Evolutionary conservation across 805 yeast species (phyloP).

Genomic region (Lipomyces spencermartinsiae): DNA sequence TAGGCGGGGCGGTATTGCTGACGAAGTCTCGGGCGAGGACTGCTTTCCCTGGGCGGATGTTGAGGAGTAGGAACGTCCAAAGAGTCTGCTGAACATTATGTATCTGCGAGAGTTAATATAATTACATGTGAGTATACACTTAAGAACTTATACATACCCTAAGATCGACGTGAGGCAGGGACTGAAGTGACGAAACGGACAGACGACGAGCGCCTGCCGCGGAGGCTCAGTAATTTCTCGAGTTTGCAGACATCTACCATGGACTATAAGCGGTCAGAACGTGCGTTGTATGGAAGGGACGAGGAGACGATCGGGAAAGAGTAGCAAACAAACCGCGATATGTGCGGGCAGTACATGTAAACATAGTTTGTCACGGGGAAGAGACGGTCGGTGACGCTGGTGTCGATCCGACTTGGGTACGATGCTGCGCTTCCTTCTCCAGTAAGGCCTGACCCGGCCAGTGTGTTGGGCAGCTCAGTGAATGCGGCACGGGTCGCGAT

Average conservation of each 20-base stretch:
- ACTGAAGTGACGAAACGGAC: neutral
- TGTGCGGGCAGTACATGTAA: neutral
- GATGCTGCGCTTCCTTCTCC: neutral
- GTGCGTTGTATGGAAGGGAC: neutral
- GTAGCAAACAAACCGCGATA: neutral
- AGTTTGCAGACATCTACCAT: neutral
- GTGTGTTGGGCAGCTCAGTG: no score
- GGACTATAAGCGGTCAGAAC: neutral
- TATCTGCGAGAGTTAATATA: neutral
- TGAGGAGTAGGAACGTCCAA: neutral
- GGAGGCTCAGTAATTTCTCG: neutral
- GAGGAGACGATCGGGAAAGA: neutral
- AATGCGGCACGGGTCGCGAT: neutral
- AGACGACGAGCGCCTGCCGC: neutral
- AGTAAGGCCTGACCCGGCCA: neutral
- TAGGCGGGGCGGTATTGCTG: neutral
- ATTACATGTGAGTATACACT: neutral
- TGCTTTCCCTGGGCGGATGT: neutral
- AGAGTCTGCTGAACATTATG: neutral
- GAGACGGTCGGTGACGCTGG: neutral
- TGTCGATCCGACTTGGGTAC: neutral
- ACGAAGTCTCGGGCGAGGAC: neutral
- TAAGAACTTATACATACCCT: neutral
- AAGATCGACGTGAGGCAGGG: neutral
- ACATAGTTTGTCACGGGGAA: neutral